These are phyloP conservation scores for Adansonia rubrostipa DNA, from an alignment of 441 rosid species.

Conservation along the genomic window DNA sequence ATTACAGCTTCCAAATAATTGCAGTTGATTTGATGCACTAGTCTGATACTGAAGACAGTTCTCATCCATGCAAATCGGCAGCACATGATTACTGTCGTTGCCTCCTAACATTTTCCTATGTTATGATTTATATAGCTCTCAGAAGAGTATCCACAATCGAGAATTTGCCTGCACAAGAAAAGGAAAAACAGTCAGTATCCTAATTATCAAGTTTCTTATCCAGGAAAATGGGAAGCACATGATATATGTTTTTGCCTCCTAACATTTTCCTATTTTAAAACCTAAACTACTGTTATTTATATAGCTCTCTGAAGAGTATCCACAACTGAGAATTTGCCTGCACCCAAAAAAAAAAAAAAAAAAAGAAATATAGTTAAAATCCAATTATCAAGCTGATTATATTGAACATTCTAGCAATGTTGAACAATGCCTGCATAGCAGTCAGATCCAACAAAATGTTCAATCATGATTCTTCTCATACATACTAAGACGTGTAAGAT, in stretches of 20 bases:
- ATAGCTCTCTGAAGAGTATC: slow-evolving; percentile 17
- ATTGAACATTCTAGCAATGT: background rate
- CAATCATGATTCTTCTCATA: slow-evolving; percentile 6
- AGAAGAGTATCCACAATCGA: background rate
- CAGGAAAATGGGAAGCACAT: slow-evolving; percentile 50
- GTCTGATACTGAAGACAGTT: slow-evolving; percentile 58
- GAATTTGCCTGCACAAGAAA: slow-evolving; percentile 41
- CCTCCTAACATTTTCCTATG: slow-evolving; percentile 64
- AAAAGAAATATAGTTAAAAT: slow-evolving; percentile 25
- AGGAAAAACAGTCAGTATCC: slow-evolving; percentile 23
- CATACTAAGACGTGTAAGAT: background rate
- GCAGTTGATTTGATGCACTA: slow-evolving; percentile 65
- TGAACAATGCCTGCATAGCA: background rate
- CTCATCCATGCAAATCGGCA: slow-evolving; percentile 56
- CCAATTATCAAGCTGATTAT: background rate
- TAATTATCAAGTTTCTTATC: slow-evolving; percentile 21
- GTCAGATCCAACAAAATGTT: background rate
- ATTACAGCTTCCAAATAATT: slow-evolving; percentile 70
- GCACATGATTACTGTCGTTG: slow-evolving; percentile 51
- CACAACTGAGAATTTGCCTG: slow-evolving; percentile 37
- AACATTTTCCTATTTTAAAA: slow-evolving; percentile 47
- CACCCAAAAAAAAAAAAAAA: background rate
- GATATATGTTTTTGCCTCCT: slow-evolving; percentile 61
- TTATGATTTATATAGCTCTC: slow-evolving; percentile 29
- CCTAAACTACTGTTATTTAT: slow-evolving; percentile 25